Evolutionary conservation across 139 green algal species (phyloP).

Genomic region (Medakamo hakoo): DNA sequence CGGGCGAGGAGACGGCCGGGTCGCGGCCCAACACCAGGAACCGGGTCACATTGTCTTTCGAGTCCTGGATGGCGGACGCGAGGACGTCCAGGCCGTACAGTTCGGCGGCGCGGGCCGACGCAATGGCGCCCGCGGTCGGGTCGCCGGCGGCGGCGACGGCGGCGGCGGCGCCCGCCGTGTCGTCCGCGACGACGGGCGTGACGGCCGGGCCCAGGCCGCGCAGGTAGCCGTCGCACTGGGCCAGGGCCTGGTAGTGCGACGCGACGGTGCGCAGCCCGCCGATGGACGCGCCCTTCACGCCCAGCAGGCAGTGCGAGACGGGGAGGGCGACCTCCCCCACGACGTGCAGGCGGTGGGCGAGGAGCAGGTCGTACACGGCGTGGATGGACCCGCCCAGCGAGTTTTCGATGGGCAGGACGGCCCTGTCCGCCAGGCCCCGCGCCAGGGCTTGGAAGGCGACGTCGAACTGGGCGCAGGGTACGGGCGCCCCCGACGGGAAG

Average conservation of each 20-base stretch:
- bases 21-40: slow-evolving; percentile 91
- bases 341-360: slow-evolving; percentile 72
- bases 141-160: neutral
- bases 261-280: slow-evolving; percentile 64
- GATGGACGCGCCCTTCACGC: slow-evolving; percentile 60
- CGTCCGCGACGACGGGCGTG: slow-evolving; percentile 69
- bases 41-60: slow-evolving; percentile 77
- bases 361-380: slow-evolving; percentile 78
- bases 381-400: slow-evolving; percentile 67
- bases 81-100: slow-evolving; percentile 57
- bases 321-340: slow-evolving; percentile 66
- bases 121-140: slow-evolving; percentile 36
- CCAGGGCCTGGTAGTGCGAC: slow-evolving; percentile 74
- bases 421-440: slow-evolving; percentile 41
- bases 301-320: slow-evolving; percentile 93
- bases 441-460: slow-evolving; percentile 67
- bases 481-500: slow-evolving; percentile 50
- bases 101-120: slow-evolving; percentile 42
- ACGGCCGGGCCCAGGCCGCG: slow-evolving; percentile 33
- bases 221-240: slow-evolving; percentile 55
- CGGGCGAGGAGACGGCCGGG: slow-evolving; percentile 43
- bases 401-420: slow-evolving; percentile 71
- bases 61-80: slow-evolving; percentile 39
- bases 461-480: slow-evolving; percentile 93
- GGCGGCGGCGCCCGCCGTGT: slow-evolving; percentile 78